These are phyloP conservation scores for Rhodosporidiobolus odoratus DNA, from an alignment of 768 basidiomycete species.

Conservation along the genomic window DNA sequence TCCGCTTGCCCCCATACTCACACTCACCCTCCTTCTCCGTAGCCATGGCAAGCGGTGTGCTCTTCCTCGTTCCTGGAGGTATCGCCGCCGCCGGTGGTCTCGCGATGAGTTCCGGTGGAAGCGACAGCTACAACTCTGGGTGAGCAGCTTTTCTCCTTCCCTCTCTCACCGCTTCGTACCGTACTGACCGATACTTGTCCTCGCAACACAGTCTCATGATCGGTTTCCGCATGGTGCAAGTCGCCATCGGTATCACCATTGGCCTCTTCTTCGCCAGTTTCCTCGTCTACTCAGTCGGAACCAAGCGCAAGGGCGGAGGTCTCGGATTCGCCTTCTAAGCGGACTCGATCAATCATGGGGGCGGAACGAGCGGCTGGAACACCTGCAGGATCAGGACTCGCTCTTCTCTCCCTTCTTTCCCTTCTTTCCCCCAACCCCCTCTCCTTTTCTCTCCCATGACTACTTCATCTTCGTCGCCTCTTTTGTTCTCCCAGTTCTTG, in stretches of 20 bases:
- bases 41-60: conserved; percentile 37
- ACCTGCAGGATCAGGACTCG: too few species aligned
- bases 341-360: too few species aligned
- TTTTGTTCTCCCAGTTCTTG: too few species aligned
- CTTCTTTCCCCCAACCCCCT: neutral
- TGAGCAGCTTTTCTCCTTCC: neutral
- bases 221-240: conserved; percentile 40
- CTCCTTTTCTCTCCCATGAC: neutral
- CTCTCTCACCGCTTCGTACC: neutral
- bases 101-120: conserved; percentile 27
- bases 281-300: conserved; percentile 39
- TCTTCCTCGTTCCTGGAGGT: conserved; percentile 39
- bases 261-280: conserved; percentile 37
- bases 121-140: conserved; percentile 38
- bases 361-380: too few species aligned
- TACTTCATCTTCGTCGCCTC: too few species aligned
- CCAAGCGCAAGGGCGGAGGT: conserved; percentile 21
- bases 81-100: conserved; percentile 39
- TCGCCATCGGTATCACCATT: conserved; percentile 41
- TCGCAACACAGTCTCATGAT: conserved; percentile 29
- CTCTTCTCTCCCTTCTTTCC: neutral
- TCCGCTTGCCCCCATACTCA: neutral
- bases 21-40: neutral
- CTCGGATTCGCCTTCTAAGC: conserved; percentile 26
- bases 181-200: too few species aligned